These are phyloP conservation scores for Calocera cornea DNA, from an alignment of 768 basidiomycete species.

Conservation along the genomic window DNA sequence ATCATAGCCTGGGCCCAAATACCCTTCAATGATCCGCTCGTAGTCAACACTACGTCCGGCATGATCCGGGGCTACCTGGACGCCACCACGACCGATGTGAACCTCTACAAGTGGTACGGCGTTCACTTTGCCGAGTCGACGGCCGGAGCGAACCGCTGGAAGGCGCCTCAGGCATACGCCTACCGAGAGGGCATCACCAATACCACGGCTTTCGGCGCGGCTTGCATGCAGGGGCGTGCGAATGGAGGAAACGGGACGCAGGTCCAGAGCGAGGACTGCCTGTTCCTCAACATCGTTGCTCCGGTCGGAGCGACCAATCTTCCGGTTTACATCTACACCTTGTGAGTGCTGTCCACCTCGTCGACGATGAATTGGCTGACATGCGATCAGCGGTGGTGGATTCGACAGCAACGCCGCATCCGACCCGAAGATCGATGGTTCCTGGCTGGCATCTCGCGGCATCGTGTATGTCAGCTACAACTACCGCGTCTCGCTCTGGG, in stretches of 20 bases:
- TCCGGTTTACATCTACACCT: slow-evolving; percentile 18
- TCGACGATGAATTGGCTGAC: not conserved
- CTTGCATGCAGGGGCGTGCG: slow-evolving; percentile 19
- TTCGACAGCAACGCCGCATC: slow-evolving; percentile 18
- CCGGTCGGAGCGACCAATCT: slow-evolving; percentile 15
- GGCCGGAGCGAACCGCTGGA: slow-evolving; percentile 18
- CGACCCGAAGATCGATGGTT: slow-evolving; percentile 19
- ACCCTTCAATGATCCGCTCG: not conserved
- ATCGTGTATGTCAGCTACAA: slow-evolving; percentile 20
- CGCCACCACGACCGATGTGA: slow-evolving; percentile 14
- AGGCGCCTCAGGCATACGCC: slow-evolving; percentile 15
- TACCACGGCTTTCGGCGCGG: slow-evolving; percentile 17
- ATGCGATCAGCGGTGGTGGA: slow-evolving; percentile 15
- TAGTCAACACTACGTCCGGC: slow-evolving; percentile 17
- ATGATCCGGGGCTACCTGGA: slow-evolving; percentile 17
- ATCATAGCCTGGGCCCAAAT: not conserved
- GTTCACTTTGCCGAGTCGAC: slow-evolving; percentile 18
- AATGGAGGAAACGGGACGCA: slow-evolving; percentile 18
- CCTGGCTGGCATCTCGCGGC: slow-evolving; percentile 17
- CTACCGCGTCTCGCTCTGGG: slow-evolving; percentile 19
- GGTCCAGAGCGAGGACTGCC: slow-evolving; percentile 19
- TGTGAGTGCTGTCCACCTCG: slow-evolving; percentile 10
- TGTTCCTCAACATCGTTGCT: slow-evolving; percentile 18
- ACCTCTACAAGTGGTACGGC: slow-evolving; percentile 19
- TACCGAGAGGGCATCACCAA: slow-evolving; percentile 7